Conservation (phyloP, 352 stramenopile species). For the Phytopythium helicoides region DNA sequence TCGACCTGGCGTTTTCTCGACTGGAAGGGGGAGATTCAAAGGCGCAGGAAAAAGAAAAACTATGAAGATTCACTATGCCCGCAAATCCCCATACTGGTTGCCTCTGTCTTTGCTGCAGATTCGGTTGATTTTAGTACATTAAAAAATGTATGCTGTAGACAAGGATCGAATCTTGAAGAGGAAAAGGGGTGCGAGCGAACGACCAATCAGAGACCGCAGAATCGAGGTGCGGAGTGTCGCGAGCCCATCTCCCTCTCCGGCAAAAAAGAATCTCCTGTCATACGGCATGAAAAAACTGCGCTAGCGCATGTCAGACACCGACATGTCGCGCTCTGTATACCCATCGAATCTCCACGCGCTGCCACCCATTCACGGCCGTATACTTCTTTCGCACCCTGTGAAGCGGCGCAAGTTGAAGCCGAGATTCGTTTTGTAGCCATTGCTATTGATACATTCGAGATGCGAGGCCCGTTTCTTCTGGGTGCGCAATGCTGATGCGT, state of each 20-base stretch:
- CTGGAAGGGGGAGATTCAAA: constrained; percentile 27
- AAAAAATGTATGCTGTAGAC: neutral
- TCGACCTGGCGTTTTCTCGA: too few relatives aligned
- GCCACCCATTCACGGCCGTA: constrained; percentile 4
- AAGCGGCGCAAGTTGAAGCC: too few relatives aligned
- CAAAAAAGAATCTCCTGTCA: constrained; percentile 8
- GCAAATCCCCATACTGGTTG: constrained; percentile 7
- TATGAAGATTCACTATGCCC: constrained; percentile 37
- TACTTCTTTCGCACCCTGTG: too few relatives aligned
- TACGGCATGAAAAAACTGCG: constrained; percentile 2
- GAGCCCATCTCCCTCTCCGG: neutral
- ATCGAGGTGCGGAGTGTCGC: constrained; percentile 2
- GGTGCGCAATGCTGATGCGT: too few relatives aligned
- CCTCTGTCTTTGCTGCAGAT: constrained; percentile 7
- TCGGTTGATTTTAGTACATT: constrained; percentile 1
- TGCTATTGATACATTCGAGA: too few relatives aligned
- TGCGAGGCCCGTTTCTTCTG: too few relatives aligned
- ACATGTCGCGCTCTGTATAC: constrained; percentile 5
- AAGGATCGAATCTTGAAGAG: neutral
- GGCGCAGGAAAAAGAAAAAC: constrained; percentile 53
- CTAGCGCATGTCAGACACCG: neutral
- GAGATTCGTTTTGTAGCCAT: too few relatives aligned
- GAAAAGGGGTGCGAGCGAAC: neutral
- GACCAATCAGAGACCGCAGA: constrained; percentile 7
- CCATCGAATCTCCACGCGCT: neutral